Evolutionary conservation across 305 asterid genomes (phyloP).

Genomic region (Vinca major): DNA sequence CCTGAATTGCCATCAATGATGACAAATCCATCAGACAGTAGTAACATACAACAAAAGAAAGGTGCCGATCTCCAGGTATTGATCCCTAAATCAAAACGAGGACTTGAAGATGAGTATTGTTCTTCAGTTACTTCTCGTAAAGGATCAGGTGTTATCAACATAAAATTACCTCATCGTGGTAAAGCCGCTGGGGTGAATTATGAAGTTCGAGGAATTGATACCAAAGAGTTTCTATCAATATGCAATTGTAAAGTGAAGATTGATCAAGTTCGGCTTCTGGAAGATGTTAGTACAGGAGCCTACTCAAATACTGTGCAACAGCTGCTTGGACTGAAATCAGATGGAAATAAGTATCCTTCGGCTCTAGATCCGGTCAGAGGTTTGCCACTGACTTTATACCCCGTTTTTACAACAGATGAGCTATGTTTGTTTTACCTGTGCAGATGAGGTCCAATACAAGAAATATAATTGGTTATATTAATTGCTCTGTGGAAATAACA

Average conservation of each 20-base stretch:
- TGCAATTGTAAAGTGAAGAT: slow-evolving; percentile 63
- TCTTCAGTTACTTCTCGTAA: slow-evolving; percentile 57
- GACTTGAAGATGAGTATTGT: slow-evolving; percentile 75
- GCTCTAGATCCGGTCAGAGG: slow-evolving; percentile 93
- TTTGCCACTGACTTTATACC: slow-evolving; percentile 18
- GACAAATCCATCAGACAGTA: slow-evolving; percentile 35
- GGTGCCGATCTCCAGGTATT: slow-evolving; percentile 54
- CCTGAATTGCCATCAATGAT: slow-evolving; percentile 55
- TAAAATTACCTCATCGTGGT: slow-evolving; percentile 78
- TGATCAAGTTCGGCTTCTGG: slow-evolving; percentile 88
- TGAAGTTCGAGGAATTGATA: slow-evolving; percentile 75
- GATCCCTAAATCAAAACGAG: slow-evolving; percentile 88
- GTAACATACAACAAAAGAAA: slow-evolving; percentile 31
- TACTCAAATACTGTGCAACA: slow-evolving; percentile 70
- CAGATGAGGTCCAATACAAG: background rate
- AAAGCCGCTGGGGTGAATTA: slow-evolving; percentile 68
- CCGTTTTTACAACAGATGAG: slow-evolving; percentile 1
- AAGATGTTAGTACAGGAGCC: slow-evolving; percentile 80
- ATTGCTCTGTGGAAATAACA: background rate
- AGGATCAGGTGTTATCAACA: slow-evolving; percentile 69
- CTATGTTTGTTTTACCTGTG: background rate
- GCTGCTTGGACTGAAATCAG: slow-evolving; percentile 55
- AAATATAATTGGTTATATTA: background rate
- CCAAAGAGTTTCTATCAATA: slow-evolving; percentile 61
- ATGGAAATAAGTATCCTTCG: slow-evolving; percentile 81